Evolutionary conservation across 345 rosid species (phyloP), one percentile per base, ranked within the genome.

Genomic region (Kandelia obovata): DNA sequence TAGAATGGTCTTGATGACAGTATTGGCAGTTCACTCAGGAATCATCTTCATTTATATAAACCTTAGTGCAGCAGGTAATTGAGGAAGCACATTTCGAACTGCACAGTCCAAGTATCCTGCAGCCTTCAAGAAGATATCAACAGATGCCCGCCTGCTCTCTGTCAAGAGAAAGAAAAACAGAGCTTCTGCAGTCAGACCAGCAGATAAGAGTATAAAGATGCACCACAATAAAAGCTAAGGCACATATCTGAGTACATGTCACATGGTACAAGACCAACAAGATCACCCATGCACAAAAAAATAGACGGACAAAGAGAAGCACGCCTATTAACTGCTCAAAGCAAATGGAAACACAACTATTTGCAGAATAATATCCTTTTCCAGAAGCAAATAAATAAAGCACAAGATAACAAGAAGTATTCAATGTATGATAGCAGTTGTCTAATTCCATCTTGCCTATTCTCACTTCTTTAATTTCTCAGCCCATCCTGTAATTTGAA

Each of bases 21-120:
- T 6, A 68, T 21, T 39, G 65, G 46, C 20, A 65, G 51, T 62
- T 64, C 25, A 35, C 27, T 60, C 37, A 64, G 28, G 32, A 30
- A 64, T 59, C 65, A 32, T 61, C 34, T 65, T 59, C 74, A 55
- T 66, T 49, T 47, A 57, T 69, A 67, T 20, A 71, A 82, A 96
- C 99, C 98, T 89, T 75, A 83, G 76, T 67, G 86, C 92, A 71
- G 80, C 62, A 43, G 95, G 84, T 66, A 96, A 79, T 66, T 89
- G 96, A 62, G 99, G 99, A 39, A 96, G 92, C 72, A 92, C 97
- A 79, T 89, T 79, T 46, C 87, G 88, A 55, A 92, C 86, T 35
- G 98, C 98, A 82, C 92, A 92, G 70, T 96, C 99, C 77, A 96
- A 80, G 78, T 87, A 89, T 71, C 99, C 99, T 43, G 98, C 96